Conservation (phyloP, 805 yeast genomes). For the Candida awuae region DNA sequence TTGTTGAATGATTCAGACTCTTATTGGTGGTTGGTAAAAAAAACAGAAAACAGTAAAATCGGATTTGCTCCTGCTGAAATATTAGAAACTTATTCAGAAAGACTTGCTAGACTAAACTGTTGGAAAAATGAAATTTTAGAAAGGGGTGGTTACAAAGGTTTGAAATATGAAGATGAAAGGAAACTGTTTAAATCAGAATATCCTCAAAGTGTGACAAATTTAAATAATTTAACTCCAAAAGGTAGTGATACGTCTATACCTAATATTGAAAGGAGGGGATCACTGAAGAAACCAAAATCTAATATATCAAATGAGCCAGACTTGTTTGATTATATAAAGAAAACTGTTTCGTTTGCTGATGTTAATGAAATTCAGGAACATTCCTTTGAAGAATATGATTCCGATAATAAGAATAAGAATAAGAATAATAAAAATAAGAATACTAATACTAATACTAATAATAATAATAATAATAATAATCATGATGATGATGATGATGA, state of each 20-base stretch:
- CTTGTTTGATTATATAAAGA: slow-evolving; percentile 13
- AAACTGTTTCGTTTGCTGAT: slow-evolving; percentile 27
- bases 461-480: no score
- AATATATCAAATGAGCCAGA: no score
- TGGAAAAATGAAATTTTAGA: slow-evolving; percentile 79
- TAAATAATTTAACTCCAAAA: slow-evolving; percentile 1
- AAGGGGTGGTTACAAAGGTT: slow-evolving; percentile 20
- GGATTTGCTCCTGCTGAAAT: slow-evolving; percentile 98
- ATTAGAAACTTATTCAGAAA: slow-evolving; percentile 82
- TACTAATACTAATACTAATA: no score
- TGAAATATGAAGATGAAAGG: slow-evolving; percentile 21
- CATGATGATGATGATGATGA: slow-evolving; percentile 38
- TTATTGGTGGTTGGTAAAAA: slow-evolving; percentile 91
- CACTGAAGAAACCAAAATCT: slow-evolving; percentile 9
- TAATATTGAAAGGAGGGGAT: slow-evolving; percentile 18
- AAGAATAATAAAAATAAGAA: slow-evolving; percentile 20
- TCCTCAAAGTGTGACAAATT: slow-evolving; percentile 8
- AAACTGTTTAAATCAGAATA: slow-evolving; percentile 20
- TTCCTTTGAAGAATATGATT: background rate
- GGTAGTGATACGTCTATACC: slow-evolving; percentile 13
- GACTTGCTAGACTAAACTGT: slow-evolving; percentile 86
- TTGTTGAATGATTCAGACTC: slow-evolving; percentile 82
- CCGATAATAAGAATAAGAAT: slow-evolving; percentile 1
- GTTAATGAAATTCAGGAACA: slow-evolving; percentile 6
- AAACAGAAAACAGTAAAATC: slow-evolving; percentile 35